A percentile compares a stretch with the other conserved stretches of the same genome.
These are phyloP conservation scores for Colletotrichum coccodes DNA, from an alignment of 2,329 filamentous ascomycete species.

Conservation along the genomic window DNA sequence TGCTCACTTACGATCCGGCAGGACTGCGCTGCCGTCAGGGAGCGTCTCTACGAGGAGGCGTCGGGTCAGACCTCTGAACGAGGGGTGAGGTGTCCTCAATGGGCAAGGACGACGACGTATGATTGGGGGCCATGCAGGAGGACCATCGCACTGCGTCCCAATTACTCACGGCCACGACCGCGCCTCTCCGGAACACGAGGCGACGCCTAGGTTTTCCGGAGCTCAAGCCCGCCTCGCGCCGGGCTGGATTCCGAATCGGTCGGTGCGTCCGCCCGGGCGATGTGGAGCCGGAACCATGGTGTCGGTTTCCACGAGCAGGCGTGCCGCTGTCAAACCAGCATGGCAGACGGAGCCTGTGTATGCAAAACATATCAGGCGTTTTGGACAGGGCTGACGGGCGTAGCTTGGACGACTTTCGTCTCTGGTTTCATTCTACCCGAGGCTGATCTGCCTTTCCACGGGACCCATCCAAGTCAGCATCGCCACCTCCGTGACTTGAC, in stretches of 20 bases:
- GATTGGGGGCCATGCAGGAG: neutral
- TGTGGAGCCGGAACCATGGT: neutral
- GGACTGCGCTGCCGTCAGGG: neutral
- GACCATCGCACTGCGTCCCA: neutral
- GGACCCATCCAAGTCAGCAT: slow-evolving; percentile 11
- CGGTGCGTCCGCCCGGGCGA: slow-evolving; percentile 18
- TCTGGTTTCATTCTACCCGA: neutral
- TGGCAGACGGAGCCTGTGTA: neutral
- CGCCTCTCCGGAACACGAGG: neutral
- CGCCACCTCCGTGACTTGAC: slow-evolving; percentile 20
- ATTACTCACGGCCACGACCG: neutral
- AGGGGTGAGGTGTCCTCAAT: neutral
- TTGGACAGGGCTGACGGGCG: slow-evolving; percentile 6
- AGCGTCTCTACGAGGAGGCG: neutral
- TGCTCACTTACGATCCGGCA: neutral
- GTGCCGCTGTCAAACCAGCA: neutral
- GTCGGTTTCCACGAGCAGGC: neutral
- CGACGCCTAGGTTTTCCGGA: neutral
- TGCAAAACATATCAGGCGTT: neutral
- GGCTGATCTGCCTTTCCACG: neutral
- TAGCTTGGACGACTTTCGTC: neutral
- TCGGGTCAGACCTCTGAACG: neutral
- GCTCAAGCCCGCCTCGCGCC: neutral
- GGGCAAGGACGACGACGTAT: neutral
- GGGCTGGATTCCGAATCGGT: slow-evolving; percentile 22